Evolutionary conservation across 1,139 yeast species (phyloP), one percentile per base, ranked within the genome.

Genomic region (Diutina pseudorugosa): DNA sequence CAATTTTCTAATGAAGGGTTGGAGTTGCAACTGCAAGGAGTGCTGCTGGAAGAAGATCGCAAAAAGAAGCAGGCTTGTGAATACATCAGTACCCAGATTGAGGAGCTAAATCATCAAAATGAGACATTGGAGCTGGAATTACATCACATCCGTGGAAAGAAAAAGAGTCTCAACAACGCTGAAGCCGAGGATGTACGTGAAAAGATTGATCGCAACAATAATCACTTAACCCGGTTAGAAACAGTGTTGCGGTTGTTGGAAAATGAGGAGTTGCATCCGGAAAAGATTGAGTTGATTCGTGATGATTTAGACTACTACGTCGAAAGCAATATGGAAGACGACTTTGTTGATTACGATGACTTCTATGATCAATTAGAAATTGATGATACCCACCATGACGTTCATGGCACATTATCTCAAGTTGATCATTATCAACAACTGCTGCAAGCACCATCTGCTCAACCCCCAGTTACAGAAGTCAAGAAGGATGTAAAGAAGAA

Each of bases 1-100:
- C 97, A 96, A 54, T 94, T 89, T 64, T 85, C 95, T 45, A 89
- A 89, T 64, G 98, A 93, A 69, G 98, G 98, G 0, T 75, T 93
- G 59, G 90, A 86, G 55, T 77, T 84, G 57, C 76, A 73, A 58
- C 79, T 58, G 43, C 57, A 58, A 53, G 52, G 57, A 43, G 60
- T 59, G 9, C 58, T 59, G 5, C 57, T 59, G 19, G 60, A 52
- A 19, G 85, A 82, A 57, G 95, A 88, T 63, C 68, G 64, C 43
- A 76, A 80, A 65, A 88, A 86, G 62, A 79, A 77, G 53, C 96
- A 89, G 55, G 82, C 89, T 43, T 75, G 81, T 45, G 79, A 79
- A 47, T 94, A 90, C 65, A 71, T 93, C 30, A 80, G 83, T 57
- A 80, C 79, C 33, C 80, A 83, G 67, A 75, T 90, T 56, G 97